Conservation (phyloP, 495 filamentous ascomycete genomes). For the Penicillium riverlandense region DNA sequence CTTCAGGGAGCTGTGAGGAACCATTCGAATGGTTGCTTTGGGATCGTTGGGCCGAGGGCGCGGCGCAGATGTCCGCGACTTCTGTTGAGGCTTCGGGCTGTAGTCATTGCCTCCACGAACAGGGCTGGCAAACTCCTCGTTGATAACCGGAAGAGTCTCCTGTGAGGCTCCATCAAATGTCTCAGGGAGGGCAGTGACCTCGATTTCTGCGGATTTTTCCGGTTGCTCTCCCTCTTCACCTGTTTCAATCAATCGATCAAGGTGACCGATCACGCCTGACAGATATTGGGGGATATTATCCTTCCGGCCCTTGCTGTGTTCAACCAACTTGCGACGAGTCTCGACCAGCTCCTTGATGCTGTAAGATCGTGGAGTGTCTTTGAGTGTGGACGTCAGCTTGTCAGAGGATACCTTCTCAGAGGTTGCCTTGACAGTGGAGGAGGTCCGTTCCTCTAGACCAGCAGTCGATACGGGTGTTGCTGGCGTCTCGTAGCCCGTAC, state of each 20-base stretch:
- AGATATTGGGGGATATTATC: conserved; percentile 40
- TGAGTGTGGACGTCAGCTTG: background rate
- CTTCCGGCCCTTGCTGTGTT: conserved; percentile 31
- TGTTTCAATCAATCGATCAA: conserved; percentile 55
- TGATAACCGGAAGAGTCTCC: conserved; percentile 46
- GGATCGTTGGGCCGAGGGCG: conserved; percentile 18
- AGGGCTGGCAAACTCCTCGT: conserved; percentile 34
- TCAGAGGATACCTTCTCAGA: no score
- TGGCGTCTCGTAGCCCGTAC: conserved; percentile 43
- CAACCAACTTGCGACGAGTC: conserved; percentile 48
- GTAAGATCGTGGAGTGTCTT: conserved; percentile 25
- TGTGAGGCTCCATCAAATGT: conserved; percentile 37
- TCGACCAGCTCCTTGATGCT: conserved; percentile 47
- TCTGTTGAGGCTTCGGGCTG: conserved; percentile 1
- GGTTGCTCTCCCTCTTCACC: conserved; percentile 9
- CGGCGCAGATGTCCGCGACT: conserved; percentile 10
- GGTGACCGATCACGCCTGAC: conserved; percentile 51
- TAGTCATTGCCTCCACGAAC: background rate
- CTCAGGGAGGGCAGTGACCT: conserved; percentile 39
- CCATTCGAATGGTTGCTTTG: conserved; percentile 41
- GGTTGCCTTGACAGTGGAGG: background rate
- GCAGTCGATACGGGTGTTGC: conserved; percentile 41
- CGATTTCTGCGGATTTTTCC: conserved; percentile 3
- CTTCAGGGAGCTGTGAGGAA: conserved; percentile 33
- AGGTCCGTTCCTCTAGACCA: conserved; percentile 19